Evolutionary conservation across 2,329 filamentous ascomycete genomes (phyloP), one percentile per base, ranked within the genome.

Genomic region (Apiospora hydei): DNA sequence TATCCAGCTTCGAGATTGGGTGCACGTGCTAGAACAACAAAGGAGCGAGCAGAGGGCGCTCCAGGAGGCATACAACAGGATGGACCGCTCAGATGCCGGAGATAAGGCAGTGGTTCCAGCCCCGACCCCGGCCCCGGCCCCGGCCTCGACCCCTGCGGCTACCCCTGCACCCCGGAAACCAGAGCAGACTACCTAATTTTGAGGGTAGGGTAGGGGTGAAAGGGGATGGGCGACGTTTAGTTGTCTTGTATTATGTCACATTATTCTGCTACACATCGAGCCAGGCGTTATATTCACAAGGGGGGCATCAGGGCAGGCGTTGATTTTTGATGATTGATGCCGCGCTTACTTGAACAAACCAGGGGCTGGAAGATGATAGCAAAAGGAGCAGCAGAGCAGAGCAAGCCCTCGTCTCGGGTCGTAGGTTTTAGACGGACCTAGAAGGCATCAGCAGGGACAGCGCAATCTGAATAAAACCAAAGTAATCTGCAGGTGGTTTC

Each of bases 1-100:
- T 38, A 94, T 98, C 67, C 95, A 98, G 83, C 85, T 97, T 70
- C 89, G 96, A 71, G 96, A 98, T 81, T 91, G 95, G 85, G 85
- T 97, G 21, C 86, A 90, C 26, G 93, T 93, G 73, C 86, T 98
- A 67, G 95, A 98, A 81, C 86, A 91, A 69, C 94, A 97, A 79
- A 92, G 93, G 1, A 88, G 86, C 75, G 92, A 94, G 80, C 84
- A 84, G 75, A 88, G 85, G 78, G 88, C 90, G 34, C 80, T 94
- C 67, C 90, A 93, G 78, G 82, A 83, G 67, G 88, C 89, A 0
- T 90, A 90, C 74, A 77, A 85, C 71, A 82, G 81, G 72, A 79
- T 91, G 75, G 88, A 91, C 75, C 80, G 82, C 68, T 87, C 86
- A 18, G 83, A 84, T 46, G 71, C 70, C 18, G 78, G 78, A 13